Conservation (phyloP, 2,329 filamentous ascomycete genomes). For the Penicillium sp. region DNA sequence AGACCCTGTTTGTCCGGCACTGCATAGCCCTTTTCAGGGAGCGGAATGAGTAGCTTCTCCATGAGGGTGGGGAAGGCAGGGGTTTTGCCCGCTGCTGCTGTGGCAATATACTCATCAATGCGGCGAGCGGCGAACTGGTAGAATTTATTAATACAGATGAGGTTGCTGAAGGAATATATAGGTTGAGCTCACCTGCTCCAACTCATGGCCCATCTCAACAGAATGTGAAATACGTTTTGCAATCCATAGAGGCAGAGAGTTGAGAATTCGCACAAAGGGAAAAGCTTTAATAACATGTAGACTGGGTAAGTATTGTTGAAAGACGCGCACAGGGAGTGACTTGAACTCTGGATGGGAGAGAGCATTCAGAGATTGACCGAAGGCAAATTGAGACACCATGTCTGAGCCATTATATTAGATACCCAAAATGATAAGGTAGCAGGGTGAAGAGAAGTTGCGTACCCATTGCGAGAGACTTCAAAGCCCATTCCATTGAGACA, state of each 20-base stretch:
- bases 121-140: background rate
- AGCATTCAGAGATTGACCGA: background rate
- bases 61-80: background rate
- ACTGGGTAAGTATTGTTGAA: background rate
- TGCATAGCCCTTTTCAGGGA: background rate
- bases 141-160: background rate
- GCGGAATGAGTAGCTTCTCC: background rate
- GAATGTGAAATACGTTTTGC: background rate
- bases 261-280: background rate
- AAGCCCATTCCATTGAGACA: background rate
- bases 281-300: background rate
- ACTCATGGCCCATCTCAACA: background rate
- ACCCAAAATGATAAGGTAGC: background rate
- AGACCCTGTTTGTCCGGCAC: background rate
- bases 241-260: background rate
- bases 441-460: background rate
- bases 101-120: background rate
- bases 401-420: background rate
- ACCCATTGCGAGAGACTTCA: background rate
- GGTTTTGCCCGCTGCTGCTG: background rate
- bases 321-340: background rate
- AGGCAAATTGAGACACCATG: background rate
- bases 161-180: background rate
- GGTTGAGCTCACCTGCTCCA: background rate
- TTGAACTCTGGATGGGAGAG: background rate